Evolutionary conservation across 202 grass and related monocot genomes (phyloP), one percentile per base, ranked within the genome.

Genomic region (Schoenoplectus triqueter): DNA sequence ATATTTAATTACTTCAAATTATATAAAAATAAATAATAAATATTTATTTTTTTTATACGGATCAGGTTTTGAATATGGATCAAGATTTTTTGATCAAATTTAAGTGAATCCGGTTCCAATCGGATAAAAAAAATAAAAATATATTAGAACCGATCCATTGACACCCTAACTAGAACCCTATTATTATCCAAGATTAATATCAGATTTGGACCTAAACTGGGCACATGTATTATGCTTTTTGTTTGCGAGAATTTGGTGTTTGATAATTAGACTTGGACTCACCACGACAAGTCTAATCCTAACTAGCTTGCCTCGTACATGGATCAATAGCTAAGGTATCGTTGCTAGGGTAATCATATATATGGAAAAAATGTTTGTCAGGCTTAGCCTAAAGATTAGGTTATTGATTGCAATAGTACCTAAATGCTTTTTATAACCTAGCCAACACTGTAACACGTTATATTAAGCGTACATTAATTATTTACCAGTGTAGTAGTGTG

Each of bases 311-410:
- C 15, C 6, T 80, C 60, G 31, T 82, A 49, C 63, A n/a, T 13
- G 79, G 13, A 65, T 65, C 41, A 82, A 61, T 48, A 10, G 13
- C 3, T 52, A 49, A 15, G 7, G 6, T 66, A 69, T 19, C 1
- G 3, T 51, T 47, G 65, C 19, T 69, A 82, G 80, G 45, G 46
- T 52, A 82, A 82, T 82, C 80, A 83, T 83, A 52, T n/a, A 6
- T 2, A 31, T 31, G 31, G 47, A 47, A 69, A 69, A 83, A 83
- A 83, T 69, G 80, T 83, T 65, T 83, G 64, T 54, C 80, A 82
- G 64, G 13, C 20, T 69, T 49, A 80, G 47, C 39, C 48, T 31
- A 83, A 80, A 21, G 64, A 68, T 69, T 69, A 67, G 80, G 61
- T 82, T 5, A 66, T 47, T 68, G 48, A 82, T 82, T 68, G 21